Conservation (phyloP, 495 filamentous ascomycete genomes). For the Penicillium parvum region DNA sequence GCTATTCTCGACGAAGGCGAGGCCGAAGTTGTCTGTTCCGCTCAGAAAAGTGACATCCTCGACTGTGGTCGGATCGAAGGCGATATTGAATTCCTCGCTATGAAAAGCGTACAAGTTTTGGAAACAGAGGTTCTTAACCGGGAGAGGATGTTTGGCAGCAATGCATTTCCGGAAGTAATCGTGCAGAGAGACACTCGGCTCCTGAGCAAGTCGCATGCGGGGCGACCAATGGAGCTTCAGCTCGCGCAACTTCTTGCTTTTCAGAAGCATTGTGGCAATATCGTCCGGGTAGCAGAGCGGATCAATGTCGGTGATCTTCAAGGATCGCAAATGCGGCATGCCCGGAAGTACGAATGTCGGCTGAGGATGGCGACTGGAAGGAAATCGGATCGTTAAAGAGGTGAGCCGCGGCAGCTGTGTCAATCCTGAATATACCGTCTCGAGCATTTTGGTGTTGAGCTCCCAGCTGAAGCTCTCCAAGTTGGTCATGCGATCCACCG, state of each 20-base stretch:
- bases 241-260: conserved; percentile 49
- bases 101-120: conserved; percentile 57
- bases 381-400: conserved; percentile 52
- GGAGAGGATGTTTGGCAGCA: conserved; percentile 38
- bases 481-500: conserved; percentile 54
- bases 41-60: conserved; percentile 52
- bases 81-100: conserved; percentile 36
- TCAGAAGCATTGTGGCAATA: conserved; percentile 51
- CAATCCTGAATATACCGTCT: conserved; percentile 54
- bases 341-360: conserved; percentile 55
- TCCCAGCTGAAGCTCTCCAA: conserved; percentile 59
- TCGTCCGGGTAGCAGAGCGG: conserved; percentile 64
- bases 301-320: conserved; percentile 57
- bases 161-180: conserved; percentile 55
- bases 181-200: conserved; percentile 51
- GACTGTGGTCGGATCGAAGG: conserved; percentile 38
- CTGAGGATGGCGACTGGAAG: conserved; percentile 51
- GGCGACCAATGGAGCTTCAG: conserved; percentile 58
- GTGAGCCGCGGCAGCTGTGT: conserved; percentile 46
- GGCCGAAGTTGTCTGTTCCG: conserved; percentile 33
- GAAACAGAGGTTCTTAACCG: conserved; percentile 46
- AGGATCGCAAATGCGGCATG: conserved; percentile 49
- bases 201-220: conserved; percentile 55
- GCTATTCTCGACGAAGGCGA: conserved; percentile 51
- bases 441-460: conserved; percentile 58